These are phyloP conservation scores for Triadica sebifera DNA, from an alignment of 345 rosid species.

Conservation along the genomic window DNA sequence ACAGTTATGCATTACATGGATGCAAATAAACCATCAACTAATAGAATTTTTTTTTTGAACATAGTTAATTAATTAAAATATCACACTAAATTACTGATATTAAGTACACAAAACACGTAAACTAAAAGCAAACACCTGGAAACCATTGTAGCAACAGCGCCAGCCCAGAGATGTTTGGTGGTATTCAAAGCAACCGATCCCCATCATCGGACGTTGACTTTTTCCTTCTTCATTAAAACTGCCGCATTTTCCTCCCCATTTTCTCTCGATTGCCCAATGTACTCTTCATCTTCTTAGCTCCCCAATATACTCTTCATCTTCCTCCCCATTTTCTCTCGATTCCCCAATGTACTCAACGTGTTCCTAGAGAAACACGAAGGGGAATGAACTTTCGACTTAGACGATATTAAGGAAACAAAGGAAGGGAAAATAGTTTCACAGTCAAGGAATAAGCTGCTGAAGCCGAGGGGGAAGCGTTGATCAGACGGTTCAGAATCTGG, in stretches of 20 bases:
- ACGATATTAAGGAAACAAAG: constrained; percentile 36
- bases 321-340: constrained; percentile 25
- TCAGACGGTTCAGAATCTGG: constrained; percentile 22
- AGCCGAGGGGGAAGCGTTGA: constrained; percentile 24
- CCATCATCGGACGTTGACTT: constrained; percentile 30
- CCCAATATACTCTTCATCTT: constrained; percentile 44
- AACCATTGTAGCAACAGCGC: constrained; percentile 88
- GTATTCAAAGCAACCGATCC: constrained; percentile 59
- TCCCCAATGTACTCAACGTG: constrained; percentile 31
- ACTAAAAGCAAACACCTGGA: constrained; percentile 48
- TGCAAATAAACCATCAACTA: not conserved
- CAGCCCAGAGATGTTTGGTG: constrained; percentile 82
- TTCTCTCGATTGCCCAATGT: constrained; percentile 31
- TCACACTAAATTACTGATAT: not conserved
- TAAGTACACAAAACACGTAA: not conserved
- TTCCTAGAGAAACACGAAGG: constrained; percentile 8
- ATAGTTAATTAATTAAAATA: not conserved
- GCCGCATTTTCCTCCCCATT: constrained; percentile 22
- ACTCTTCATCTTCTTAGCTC: constrained; percentile 38
- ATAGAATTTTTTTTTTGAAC: no score
- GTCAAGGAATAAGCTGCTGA: constrained; percentile 63
- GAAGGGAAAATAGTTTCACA: constrained; percentile 37
- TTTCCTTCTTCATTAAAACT: constrained; percentile 21
- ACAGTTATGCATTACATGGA: constrained; percentile 1
- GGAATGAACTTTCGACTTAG: constrained; percentile 5